Conservation (phyloP, 306 rosid species). For the Castanea sativa region DNA sequence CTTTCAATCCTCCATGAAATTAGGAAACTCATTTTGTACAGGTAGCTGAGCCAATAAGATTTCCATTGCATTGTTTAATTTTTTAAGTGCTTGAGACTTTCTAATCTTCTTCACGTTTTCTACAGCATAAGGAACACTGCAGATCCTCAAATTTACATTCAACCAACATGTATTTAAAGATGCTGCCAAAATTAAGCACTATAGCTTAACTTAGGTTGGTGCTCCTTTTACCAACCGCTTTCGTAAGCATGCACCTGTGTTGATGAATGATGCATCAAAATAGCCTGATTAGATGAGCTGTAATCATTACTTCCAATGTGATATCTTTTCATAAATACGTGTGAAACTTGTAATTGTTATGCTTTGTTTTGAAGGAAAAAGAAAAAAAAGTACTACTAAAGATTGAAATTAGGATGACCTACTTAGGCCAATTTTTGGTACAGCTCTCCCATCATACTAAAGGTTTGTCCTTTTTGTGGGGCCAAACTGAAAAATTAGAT, state of each 20-base stretch:
- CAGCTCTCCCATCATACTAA: not conserved
- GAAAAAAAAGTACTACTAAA: too few species aligned
- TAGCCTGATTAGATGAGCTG: not conserved
- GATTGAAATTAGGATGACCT: not conserved
- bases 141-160: not conserved
- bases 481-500: not conserved
- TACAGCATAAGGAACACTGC: not conserved
- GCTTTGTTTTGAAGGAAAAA: not conserved
- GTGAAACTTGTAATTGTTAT: not conserved
- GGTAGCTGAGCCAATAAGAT: not conserved
- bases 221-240: not conserved
- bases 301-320: not conserved
- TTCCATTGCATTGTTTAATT: not conserved
- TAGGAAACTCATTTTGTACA: not conserved
- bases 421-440: not conserved
- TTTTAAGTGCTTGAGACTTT: not conserved
- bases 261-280: not conserved
- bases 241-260: not conserved
- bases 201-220: too few species aligned
- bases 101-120: not conserved
- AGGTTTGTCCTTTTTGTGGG: not conserved
- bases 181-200: not conserved
- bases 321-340: too few species aligned
- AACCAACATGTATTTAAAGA: not conserved
- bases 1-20: too few species aligned